Evolutionary conservation across 306 rosid genomes (phyloP), one percentile per base, ranked within the genome.

Genomic region (Castanospermum australe): DNA sequence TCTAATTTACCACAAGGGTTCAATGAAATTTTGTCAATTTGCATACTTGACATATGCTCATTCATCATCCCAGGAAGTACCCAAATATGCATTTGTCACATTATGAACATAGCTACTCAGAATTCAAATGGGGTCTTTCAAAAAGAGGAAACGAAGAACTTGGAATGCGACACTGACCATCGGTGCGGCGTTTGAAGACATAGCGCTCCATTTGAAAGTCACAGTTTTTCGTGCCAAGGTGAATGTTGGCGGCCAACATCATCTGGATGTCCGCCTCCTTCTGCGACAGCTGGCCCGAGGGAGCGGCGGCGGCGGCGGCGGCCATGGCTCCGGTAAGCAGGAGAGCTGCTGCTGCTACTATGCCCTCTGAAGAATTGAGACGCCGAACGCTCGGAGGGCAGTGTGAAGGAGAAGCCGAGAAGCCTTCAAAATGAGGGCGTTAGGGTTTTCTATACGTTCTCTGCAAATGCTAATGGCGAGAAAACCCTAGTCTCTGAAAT

Each of bases 131-230:
- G 5, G 15, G 15, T 35, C 20, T 9, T 32, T 5, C 15, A 44
- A 33, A 5, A 5, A 13, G 2, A 44, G 5, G 17, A n/a, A 13
- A 9, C 4, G 5, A 5, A 6, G 33, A 20, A 0, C 7, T 71
- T 15, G 2, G 20, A 32, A 30, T 18, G 3, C 38, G 8, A 18
- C 4, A 76, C 38, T 3, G 57, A 91, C 97, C 97, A 5, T 92
- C 95, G 0, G 74, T 89, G 36, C 97, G 89, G 76, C 95, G 90
- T 85, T 90, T 92, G 84, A 92, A 92, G 28, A 78, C 93, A 44
- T 92, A 92, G 13, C 97, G 89, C 44, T 92, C 97, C 97, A 92
- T 92, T 76, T 92, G 97, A 11, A 84, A 92, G 69, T 92, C 87
- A 44, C 93, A 89, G 69, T 90, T 92, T 75, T 90, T 90, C 33